Evolutionary conservation across 2,329 filamentous ascomycete genomes (phyloP).

Genomic region (Epicoccum sorghinum): DNA sequence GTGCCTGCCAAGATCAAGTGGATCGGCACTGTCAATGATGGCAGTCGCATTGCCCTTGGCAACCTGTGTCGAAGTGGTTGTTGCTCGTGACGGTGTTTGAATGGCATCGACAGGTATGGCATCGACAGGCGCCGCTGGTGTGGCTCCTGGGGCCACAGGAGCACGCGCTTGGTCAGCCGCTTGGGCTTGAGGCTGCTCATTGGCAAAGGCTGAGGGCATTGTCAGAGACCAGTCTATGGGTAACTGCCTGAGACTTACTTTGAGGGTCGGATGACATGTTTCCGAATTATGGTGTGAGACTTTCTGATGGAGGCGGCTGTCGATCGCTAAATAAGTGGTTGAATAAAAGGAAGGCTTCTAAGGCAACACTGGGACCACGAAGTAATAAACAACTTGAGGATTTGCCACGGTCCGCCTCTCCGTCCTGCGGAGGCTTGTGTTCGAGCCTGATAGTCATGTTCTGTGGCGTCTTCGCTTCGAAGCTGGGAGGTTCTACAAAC

Average conservation of each 20-base stretch:
- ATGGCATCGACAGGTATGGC: constrained; percentile 39
- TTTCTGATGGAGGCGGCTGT: constrained; percentile 1
- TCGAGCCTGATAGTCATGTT: constrained; percentile 21
- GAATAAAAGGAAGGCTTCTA: constrained; percentile 30
- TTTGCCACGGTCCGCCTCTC: constrained; percentile 22
- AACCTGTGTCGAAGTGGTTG: constrained; percentile 25
- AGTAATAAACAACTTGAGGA: constrained; percentile 43
- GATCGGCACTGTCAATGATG: constrained; percentile 35
- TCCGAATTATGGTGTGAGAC: constrained; percentile 24
- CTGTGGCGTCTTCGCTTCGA: constrained; percentile 17
- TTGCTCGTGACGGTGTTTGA: constrained; percentile 27
- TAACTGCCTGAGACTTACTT: constrained; percentile 34
- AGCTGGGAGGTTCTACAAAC: constrained; percentile 13
- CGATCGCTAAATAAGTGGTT: constrained; percentile 30
- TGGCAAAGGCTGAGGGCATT: constrained; percentile 32
- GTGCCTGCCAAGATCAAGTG: constrained; percentile 46
- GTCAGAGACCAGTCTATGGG: constrained; percentile 29
- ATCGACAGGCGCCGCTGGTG: constrained; percentile 30
- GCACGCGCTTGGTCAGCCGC: constrained; percentile 35
- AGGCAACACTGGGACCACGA: constrained; percentile 30
- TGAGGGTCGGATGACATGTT: constrained; percentile 42
- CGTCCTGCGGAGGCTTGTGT: constrained; percentile 17
- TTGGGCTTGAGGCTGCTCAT: constrained; percentile 34
- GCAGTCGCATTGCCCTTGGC: constrained; percentile 31
- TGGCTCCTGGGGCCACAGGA: constrained; percentile 5